Percentiles rank a stretch among this genome's conserved stretches.
Conservation (phyloP, 2,329 filamentous ascomycete species). For the Berkeleyomyces basicola region DNA sequence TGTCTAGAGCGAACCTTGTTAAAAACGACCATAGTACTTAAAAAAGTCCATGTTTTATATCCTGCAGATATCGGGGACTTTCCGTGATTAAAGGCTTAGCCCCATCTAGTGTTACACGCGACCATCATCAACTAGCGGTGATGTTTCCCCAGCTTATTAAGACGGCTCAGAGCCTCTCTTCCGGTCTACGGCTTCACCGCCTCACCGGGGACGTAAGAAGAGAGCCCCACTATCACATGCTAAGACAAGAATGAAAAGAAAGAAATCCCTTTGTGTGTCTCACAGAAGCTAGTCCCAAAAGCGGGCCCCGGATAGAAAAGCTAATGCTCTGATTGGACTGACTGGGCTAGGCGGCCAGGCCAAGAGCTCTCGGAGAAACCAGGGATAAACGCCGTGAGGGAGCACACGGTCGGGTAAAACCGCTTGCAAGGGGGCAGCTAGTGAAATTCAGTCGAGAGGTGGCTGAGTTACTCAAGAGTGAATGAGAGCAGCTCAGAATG, state of each 20-base stretch:
- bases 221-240: conserved; percentile 9
- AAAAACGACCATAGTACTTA: too few relatives aligned
- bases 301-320: neutral
- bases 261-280: neutral
- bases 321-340: neutral
- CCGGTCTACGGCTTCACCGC: neutral
- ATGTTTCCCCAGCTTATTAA: neutral
- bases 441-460: neutral
- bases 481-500: neutral
- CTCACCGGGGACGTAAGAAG: neutral
- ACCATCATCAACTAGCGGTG: too few relatives aligned
- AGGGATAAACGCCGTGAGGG: neutral
- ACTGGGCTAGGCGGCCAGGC: neutral
- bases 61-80: too few relatives aligned
- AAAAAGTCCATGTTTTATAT: too few relatives aligned
- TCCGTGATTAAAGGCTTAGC: too few relatives aligned
- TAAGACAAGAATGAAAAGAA: neutral
- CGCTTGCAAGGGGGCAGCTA: neutral
- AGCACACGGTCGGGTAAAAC: neutral
- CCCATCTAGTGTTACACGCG: too few relatives aligned
- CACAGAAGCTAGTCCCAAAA: conserved; percentile 6
- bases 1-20: neutral
- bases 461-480: neutral
- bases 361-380: neutral
- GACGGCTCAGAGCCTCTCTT: neutral